phyloP scores from a whole-genome alignment of 306 rosid genomes.

The Biancaea sappan region DNA sequence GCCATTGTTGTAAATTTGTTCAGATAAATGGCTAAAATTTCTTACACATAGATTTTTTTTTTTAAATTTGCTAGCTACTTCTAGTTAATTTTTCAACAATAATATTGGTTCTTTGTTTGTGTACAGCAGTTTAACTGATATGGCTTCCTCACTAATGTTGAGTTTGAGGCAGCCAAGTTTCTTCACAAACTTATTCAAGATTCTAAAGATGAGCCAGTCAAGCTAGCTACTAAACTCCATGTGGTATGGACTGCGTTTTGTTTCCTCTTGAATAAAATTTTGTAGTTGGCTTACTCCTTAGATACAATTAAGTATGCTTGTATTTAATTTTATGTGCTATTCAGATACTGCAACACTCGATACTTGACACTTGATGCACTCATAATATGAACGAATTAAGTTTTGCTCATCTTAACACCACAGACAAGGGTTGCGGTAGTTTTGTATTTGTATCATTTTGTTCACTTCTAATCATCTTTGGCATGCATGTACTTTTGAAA shows the following conservation, averaged over 20 bases:
- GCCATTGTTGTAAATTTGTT: background rate
- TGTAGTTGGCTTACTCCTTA: slow-evolving; percentile 7
- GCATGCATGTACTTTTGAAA: no score
- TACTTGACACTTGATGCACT: no score
- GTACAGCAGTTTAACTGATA: slow-evolving; percentile 55
- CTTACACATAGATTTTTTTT: slow-evolving; percentile 5
- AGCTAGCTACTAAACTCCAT: slow-evolving; percentile 91
- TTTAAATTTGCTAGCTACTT: background rate
- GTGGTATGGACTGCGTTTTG: slow-evolving; percentile 86
- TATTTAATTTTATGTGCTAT: slow-evolving; percentile 32
- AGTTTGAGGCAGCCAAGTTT: slow-evolving; percentile 99
- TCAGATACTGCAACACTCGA: slow-evolving; percentile 96
- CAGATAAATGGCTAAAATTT: background rate
- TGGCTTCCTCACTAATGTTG: slow-evolving; percentile 90
- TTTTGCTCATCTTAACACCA: no score
- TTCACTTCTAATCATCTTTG: no score
- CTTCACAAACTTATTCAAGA: slow-evolving; percentile 98
- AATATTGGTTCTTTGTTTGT: slow-evolving; percentile 25
- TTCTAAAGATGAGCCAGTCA: slow-evolving; percentile 95
- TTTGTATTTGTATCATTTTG: no score
- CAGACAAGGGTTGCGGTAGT: no score
- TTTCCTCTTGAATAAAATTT: slow-evolving; percentile 18
- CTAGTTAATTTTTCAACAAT: slow-evolving; percentile 12
- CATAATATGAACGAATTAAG: no score
- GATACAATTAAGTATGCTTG: slow-evolving; percentile 7